Conservation (phyloP, 352 stramenopile species). For the Phytophthora melonis region DNA sequence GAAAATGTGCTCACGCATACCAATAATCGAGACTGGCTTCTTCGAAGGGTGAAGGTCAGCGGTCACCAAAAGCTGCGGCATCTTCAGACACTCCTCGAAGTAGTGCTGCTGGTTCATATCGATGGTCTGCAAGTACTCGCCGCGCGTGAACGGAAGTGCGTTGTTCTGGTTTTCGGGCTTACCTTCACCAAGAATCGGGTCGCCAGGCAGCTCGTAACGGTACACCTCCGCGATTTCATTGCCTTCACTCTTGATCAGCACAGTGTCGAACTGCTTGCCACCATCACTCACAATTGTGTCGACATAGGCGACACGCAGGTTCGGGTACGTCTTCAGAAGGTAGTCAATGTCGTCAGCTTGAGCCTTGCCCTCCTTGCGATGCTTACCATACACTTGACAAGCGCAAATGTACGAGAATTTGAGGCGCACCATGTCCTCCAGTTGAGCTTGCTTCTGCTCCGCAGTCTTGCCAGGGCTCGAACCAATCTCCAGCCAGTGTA, state of each 20-base stretch:
- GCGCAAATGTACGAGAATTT: slow-evolving; percentile 89
- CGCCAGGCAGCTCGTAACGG: slow-evolving; percentile 78
- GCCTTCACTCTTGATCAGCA: slow-evolving; percentile 78
- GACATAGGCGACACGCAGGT: slow-evolving; percentile 85
- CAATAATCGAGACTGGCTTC: slow-evolving; percentile 82
- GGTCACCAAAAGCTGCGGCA: slow-evolving; percentile 77
- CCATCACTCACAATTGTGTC: slow-evolving; percentile 59
- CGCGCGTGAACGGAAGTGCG: slow-evolving; percentile 85
- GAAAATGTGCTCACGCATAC: slow-evolving; percentile 89
- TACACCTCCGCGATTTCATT: slow-evolving; percentile 80
- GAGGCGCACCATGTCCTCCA: slow-evolving; percentile 83
- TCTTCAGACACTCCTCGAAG: slow-evolving; percentile 91
- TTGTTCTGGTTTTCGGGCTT: slow-evolving; percentile 93
- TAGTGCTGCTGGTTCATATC: slow-evolving; percentile 94
- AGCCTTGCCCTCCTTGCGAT: slow-evolving; percentile 68
- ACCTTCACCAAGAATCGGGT: slow-evolving; percentile 87
- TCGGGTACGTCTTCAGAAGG: slow-evolving; percentile 77
- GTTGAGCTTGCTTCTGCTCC: slow-evolving; percentile 77
- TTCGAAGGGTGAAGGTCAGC: slow-evolving; percentile 72
- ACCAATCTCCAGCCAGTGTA: slow-evolving; percentile 85
- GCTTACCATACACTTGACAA: slow-evolving; percentile 87
- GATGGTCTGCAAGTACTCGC: slow-evolving; percentile 90
- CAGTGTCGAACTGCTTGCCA: slow-evolving; percentile 63
- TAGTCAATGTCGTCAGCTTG: slow-evolving; percentile 84
- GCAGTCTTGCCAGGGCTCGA: slow-evolving; percentile 67